Conservation (phyloP, 129 eudicot genomes). For the Lactuca saligna region DNA sequence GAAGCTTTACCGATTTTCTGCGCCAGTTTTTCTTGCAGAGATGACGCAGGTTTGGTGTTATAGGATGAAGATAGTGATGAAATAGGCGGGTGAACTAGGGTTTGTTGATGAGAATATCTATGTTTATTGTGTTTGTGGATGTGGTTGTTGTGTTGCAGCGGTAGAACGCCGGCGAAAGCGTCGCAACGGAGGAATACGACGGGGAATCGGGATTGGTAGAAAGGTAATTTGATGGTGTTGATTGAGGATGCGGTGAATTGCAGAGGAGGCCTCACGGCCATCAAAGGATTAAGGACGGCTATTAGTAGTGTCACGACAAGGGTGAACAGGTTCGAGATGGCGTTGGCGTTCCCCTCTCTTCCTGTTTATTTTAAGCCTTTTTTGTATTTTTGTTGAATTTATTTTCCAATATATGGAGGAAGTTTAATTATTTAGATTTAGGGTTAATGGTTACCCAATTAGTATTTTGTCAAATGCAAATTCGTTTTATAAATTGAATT, state of each 20-base stretch:
- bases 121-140: background rate
- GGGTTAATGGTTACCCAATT: no score
- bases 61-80: conserved; percentile 21
- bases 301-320: background rate
- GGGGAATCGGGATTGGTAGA: background rate
- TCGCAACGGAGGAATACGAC: conserved; percentile 36
- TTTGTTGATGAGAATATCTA: background rate
- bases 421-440: no score
- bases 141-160: background rate
- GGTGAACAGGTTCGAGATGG: background rate
- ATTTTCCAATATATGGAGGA: background rate
- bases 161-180: conserved; percentile 11
- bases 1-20: conserved; percentile 40
- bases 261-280: conserved; percentile 71
- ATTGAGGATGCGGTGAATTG: conserved; percentile 26
- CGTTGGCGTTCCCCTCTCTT: background rate
- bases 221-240: conserved; percentile 10
- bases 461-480: no score
- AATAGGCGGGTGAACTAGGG: conserved; percentile 12
- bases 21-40: conserved; percentile 55
- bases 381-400: no score
- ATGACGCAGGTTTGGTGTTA: conserved; percentile 28
- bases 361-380: background rate
- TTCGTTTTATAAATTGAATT: no score
- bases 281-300: conserved; percentile 41